Conservation (phyloP, 768 basidiomycete species). For the Tephrocybe rancida region DNA sequence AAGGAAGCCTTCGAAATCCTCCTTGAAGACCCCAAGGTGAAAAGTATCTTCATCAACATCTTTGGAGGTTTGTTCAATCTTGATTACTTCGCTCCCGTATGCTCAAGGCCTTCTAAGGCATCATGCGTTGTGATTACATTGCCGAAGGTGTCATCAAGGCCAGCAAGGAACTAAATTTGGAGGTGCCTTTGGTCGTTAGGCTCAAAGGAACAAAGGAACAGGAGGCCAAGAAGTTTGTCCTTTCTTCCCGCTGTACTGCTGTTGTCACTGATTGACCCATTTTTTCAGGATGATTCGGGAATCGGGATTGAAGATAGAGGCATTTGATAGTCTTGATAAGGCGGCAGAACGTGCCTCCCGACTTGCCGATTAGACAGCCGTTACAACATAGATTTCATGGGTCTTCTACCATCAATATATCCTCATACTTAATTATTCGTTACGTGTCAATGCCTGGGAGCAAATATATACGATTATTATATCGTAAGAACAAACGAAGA, state of each 20-base stretch:
- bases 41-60: constrained; percentile 99
- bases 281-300: constrained; percentile 83
- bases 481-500: constrained; percentile 33
- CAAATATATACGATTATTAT: constrained; percentile 30
- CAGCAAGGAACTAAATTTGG: constrained; percentile 85
- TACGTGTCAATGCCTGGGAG: constrained; percentile 6
- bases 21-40: constrained; percentile 87
- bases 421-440: constrained; percentile 11
- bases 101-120: constrained; percentile 47
- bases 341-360: constrained; percentile 83
- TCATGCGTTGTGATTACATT: constrained; percentile 99
- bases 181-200: constrained; percentile 89
- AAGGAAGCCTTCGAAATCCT: constrained; percentile 99
- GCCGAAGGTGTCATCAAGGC: constrained; percentile 99
- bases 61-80: constrained; percentile 66
- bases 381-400: constrained; percentile 14
- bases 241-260: not conserved
- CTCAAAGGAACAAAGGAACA: constrained; percentile 96
- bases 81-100: not conserved
- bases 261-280: constrained; percentile 13
- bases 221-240: constrained; percentile 89
- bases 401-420: constrained; percentile 16
- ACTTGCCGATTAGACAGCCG: constrained; percentile 63
- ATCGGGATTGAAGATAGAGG: constrained; percentile 90
- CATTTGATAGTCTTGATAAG: constrained; percentile 92